Evolutionary conservation across 495 filamentous ascomycete species (phyloP).

Genomic region (Aspergillus affinis): DNA sequence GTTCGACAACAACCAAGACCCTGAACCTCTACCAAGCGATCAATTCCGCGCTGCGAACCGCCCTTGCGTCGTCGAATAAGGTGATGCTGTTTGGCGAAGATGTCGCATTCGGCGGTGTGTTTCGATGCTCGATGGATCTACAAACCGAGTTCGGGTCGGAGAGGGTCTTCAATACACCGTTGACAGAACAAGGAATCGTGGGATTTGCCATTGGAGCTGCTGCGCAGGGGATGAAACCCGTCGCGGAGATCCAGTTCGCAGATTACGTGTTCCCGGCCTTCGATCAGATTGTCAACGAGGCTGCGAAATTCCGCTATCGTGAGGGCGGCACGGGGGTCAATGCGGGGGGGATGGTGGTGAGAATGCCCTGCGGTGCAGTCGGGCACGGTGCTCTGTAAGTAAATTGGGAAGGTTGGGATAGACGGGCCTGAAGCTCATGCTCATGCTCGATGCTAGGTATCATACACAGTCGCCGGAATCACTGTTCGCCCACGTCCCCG

Average conservation of each 20-base stretch:
- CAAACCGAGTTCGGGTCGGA: constrained; percentile 82
- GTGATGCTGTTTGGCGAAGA: constrained; percentile 95
- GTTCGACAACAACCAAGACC: constrained; percentile 68
- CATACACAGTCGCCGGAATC: constrained; percentile 93
- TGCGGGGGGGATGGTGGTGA: constrained; percentile 77
- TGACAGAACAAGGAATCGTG: constrained; percentile 92
- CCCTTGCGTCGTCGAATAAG: constrained; percentile 79
- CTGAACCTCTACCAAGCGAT: constrained; percentile 92
- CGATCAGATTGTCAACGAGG: constrained; percentile 97
- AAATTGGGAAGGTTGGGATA: neutral
- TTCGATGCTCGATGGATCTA: constrained; percentile 90
- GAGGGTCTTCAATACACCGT: constrained; percentile 93
- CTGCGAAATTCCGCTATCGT: constrained; percentile 87
- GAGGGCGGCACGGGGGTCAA: constrained; percentile 70
- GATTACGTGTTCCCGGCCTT: constrained; percentile 98
- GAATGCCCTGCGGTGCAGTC: constrained; percentile 93
- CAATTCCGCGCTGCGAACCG: constrained; percentile 81
- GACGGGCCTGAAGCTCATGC: neutral
- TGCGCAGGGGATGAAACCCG: constrained; percentile 85
- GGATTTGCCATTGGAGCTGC: constrained; percentile 92
- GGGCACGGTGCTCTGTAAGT: constrained; percentile 89
- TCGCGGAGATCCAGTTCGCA: constrained; percentile 97
- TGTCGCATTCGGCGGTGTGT: constrained; percentile 94
- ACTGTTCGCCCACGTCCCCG: constrained; percentile 90
- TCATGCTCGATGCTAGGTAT: constrained; percentile 50